Evolutionary conservation across 352 stramenopile genomes (phyloP), one percentile per base, ranked within the genome.

Genomic region (Pythium grandisporangium): DNA sequence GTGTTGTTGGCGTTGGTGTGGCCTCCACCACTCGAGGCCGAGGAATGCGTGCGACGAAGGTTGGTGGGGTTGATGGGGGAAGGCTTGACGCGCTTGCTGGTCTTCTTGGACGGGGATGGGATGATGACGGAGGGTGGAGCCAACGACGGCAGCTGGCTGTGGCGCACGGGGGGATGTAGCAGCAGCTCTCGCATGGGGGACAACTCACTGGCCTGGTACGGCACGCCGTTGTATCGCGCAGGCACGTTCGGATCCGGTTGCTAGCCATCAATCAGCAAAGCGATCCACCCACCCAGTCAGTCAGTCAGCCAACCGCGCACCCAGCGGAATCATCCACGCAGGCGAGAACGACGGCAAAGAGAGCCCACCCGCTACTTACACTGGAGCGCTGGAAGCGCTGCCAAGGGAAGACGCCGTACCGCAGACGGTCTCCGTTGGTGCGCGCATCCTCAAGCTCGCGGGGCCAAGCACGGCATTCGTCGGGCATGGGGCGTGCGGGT

Each of bases 171-270:
- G 3, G 62, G 41, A 20, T 58, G 48, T 26, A 63, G 60, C 19
- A 84, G 25, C 43, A 84, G 77, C 12, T 84, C 71, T 11, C 48
- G 63, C 17, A 57, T 80, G 4, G 61, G 55, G 29, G 57, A 78
- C n/a, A 84, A 63, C 40, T 81, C 58, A 37, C 66, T 81, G 21
- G 61, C 53, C 26, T 50, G 68, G 45, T 74, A 84, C n/a, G 71
- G 66, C 23, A 84, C 46, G 21, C 63, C 63, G 22, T 84, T 84
- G 51, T 80, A 81, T 27, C 71, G 52, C 6, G 71, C 71, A 16
- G 71, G 71, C 5, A 84, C 35, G 38, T 82, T 59, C 11, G 68
- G 71, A 25, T 84, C 71, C 8, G 61, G 63, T 1, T 44, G 66
- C 66, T 78, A 39, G 10, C 27, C 8, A 32, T 32, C 27, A 32